Evolutionary conservation across 139 green algal genomes (phyloP).

Genomic region (Micromonas commoda): DNA sequence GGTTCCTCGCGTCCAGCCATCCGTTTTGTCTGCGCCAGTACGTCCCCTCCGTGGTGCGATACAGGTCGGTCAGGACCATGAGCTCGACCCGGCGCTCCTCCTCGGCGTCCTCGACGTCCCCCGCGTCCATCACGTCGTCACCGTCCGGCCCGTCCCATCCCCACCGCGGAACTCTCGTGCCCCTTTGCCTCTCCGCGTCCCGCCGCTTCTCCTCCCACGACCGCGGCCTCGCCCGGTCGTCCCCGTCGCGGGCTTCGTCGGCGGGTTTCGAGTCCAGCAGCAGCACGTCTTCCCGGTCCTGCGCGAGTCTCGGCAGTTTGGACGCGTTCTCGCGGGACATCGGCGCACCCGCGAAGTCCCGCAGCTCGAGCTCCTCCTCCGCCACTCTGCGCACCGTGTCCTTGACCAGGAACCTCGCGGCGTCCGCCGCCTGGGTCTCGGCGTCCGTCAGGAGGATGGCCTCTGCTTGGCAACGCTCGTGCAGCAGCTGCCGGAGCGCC

Average conservation of each 20-base stretch:
- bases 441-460: not conserved
- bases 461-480: not conserved
- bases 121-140: not conserved
- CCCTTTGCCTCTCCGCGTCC: not conserved
- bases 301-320: not conserved
- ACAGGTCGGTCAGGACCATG: not conserved
- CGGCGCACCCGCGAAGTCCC: not conserved
- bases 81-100: not conserved
- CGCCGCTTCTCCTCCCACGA: not conserved
- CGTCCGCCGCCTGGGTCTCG: not conserved
- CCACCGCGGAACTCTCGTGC: not conserved
- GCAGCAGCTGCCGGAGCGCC: not conserved
- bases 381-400: not conserved
- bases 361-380: constrained; percentile 8
- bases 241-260: not conserved
- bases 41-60: constrained; percentile 10
- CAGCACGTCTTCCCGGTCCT: not conserved
- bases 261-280: not conserved
- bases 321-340: not conserved
- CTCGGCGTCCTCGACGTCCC: not conserved
- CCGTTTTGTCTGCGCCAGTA: not conserved
- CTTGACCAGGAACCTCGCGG: not conserved
- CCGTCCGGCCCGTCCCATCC: not conserved
- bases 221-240: not conserved
- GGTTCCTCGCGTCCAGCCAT: not conserved